Conservation (phyloP, 2,329 filamentous ascomycete genomes). For the Anisogramma anomala region DNA sequence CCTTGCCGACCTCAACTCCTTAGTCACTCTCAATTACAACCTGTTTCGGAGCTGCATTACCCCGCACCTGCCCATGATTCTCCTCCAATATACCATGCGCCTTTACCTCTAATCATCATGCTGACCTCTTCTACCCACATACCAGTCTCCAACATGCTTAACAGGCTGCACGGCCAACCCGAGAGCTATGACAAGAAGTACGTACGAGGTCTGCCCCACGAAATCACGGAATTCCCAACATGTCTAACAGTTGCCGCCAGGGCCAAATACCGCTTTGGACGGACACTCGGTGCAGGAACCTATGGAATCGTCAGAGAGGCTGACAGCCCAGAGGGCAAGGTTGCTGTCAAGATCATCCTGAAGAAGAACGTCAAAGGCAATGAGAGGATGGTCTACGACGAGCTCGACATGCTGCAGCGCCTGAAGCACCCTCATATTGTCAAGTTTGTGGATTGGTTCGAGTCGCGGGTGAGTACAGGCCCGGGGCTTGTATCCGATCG, state of each 20-base stretch:
- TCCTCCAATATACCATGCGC: background rate
- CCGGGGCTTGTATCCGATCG: background rate
- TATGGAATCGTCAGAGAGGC: conserved; percentile 98
- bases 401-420: conserved; percentile 83
- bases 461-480: conserved; percentile 65
- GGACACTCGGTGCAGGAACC: conserved; percentile 88
- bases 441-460: conserved; percentile 96
- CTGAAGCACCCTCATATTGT: conserved; percentile 94
- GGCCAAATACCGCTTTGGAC: conserved; percentile 80
- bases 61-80: background rate
- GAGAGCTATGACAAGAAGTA: conserved; percentile 99
- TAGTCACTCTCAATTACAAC: background rate
- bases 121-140: conserved; percentile 8
- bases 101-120: conserved; percentile 2
- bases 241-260: conserved; percentile 31
- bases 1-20: background rate
- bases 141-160: conserved; percentile 77
- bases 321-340: conserved; percentile 70
- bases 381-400: conserved; percentile 97
- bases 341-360: conserved; percentile 96
- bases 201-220: conserved; percentile 19
- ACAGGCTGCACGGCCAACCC: conserved; percentile 90
- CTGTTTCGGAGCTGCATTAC: background rate
- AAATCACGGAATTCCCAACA: conserved; percentile 17
- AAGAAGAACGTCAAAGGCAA: conserved; percentile 99